Evolutionary conservation across 805 yeast species (phyloP), one percentile per base, ranked within the genome.

Genomic region (Kodamaea neixiangensis): DNA sequence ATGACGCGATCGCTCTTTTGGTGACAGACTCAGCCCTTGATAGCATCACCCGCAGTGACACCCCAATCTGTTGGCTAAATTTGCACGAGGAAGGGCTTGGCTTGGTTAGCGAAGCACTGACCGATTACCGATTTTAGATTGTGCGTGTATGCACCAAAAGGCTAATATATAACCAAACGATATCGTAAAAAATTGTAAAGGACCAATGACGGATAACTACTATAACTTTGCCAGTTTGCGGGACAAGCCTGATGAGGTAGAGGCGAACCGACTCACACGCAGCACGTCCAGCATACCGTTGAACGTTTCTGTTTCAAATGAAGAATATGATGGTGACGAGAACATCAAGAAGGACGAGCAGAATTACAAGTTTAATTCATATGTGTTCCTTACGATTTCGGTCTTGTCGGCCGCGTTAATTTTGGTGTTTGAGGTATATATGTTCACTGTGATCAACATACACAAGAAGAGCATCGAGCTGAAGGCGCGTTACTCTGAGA

Each of bases 1-100:
- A 84, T 63, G 99, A 94, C 72, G 99, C 99, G 0, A 81, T 94
- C 15, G 81, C 96, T 50, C 61, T 93, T 21, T 67, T 94, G 21
- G 85, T 86, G 2, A 75, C 79, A 1, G 81, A 78, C 21, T 61
- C 67, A 1, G 65, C 79, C 2, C 64, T 71, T 14, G 53, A 59
- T 20, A 29, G 41, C 4, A 49, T 42, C 2, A 63, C 69, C 7
- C 41, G 46, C 9, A 46, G 50, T 0, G 67, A 69, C 21, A 50
- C 54, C 0, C 57, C 60, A 3, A 34, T 88, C 0, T 70, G 77
- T 3, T 88, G 96, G 94, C 69, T 88, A 54, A 80, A 85, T 53
- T 68, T 88, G 37, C 71, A 74, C 25, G 92, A 87, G 64, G 83
- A 86, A 56, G 75, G 76, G 3, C 62, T 69, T 3, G 94, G 96